These are phyloP conservation scores for Stenocarpella maydis DNA, from an alignment of 2,329 filamentous ascomycete species.

Conservation along the genomic window DNA sequence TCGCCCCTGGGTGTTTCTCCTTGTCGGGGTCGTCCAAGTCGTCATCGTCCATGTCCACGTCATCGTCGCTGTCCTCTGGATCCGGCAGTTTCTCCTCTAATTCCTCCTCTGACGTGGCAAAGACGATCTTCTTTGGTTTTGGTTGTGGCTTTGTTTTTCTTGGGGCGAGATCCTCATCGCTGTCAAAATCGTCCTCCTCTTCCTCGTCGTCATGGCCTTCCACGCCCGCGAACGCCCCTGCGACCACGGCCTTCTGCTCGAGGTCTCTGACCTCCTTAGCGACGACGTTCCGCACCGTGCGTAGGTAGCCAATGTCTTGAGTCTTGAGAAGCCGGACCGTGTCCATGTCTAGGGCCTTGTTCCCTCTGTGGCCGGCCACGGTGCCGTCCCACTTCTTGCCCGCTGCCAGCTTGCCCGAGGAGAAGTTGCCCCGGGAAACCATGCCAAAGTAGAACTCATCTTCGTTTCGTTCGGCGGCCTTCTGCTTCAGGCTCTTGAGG, in stretches of 20 bases:
- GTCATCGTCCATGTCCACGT: conserved; percentile 44
- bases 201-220: conserved; percentile 43
- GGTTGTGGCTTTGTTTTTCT: conserved; percentile 36
- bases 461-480: conserved; percentile 72
- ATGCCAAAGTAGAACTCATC: conserved; percentile 80
- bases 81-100: conserved; percentile 39
- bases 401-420: conserved; percentile 53
- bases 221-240: conserved; percentile 44
- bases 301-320: conserved; percentile 71
- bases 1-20: conserved; percentile 43
- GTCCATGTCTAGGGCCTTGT: conserved; percentile 62
- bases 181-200: conserved; percentile 45
- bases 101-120: conserved; percentile 53
- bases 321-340: conserved; percentile 72
- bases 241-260: conserved; percentile 61
- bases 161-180: conserved; percentile 39
- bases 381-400: conserved; percentile 64
- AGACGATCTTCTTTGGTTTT: conserved; percentile 58
- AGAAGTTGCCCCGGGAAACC: conserved; percentile 67
- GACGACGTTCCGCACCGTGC: conserved; percentile 68
- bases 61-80: conserved; percentile 41
- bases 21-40: conserved; percentile 34
- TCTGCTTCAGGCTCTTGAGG: conserved; percentile 66
- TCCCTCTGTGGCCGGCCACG: conserved; percentile 65
- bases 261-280: conserved; percentile 64